Evolutionary conservation across 2,329 filamentous ascomycete genomes (phyloP), one percentile per base, ranked within the genome.

Genomic region (Aspergillus latus): DNA sequence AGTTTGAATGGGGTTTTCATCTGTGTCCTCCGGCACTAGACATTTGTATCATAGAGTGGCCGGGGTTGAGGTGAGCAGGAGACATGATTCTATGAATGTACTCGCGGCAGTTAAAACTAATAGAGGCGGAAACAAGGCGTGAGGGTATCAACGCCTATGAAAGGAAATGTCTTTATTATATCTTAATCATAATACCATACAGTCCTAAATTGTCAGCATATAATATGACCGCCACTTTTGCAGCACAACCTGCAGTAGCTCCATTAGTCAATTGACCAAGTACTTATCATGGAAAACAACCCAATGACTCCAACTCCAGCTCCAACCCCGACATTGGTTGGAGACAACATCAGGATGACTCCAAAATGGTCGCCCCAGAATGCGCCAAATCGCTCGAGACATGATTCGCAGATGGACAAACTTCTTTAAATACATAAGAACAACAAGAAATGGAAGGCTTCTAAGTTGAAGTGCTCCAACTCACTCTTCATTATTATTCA

Each of bases 31-130:
- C 9, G 34, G 10, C 5, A 9, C n/a, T 37, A 37, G 32, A 21
- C 46, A 30, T 34, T 34, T 55, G 42, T 55, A 30, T 28, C 40
- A 55, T 52, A 55, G 52, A 55, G 28, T n/a, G 39, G 21, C 16
- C 15, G 16, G 29, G 21, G 10, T 11, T 45, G 30, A 42, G 10
- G 21, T 16, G 29, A 16, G n/a, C 13, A 15, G 44, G 30, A 36
- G n/a, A 15, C 34, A 37, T 37, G 40, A 45, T 30, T 32, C 26
- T 16, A 30, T 30, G 28, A 30, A 32, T 29, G 15, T 37, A 11
- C 30, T 11, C 10, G 34, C 34, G 9, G 34, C n/a, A 13, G 11
- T 37, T 11, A 13, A 13, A 37, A 37, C n/a, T 13, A 37, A 11
- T 37, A 13, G n/a, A 37, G 5, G n/a, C 10, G n/a, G 10, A 37